Percentiles rank a stretch among this genome's conserved stretches.
Conservation (phyloP, 768 basidiomycete species). For the Hygrophorus pudorinus region DNA sequence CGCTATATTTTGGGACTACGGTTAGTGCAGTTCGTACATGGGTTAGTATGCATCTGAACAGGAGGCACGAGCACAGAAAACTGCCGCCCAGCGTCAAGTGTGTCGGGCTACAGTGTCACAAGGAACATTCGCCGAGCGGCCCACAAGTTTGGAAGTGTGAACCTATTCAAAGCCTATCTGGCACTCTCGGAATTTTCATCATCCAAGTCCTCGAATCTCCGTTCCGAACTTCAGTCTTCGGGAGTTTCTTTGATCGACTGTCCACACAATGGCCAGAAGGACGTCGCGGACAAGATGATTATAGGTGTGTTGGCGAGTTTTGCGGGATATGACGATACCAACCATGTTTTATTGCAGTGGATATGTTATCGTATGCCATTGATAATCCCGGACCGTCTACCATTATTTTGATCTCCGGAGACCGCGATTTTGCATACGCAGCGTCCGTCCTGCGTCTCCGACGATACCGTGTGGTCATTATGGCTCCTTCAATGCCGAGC, state of each 20-base stretch:
- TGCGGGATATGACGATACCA: neutral
- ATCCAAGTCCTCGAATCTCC: conserved; percentile 24
- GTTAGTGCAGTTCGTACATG: conserved; percentile 9
- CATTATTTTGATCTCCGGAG: conserved; percentile 56
- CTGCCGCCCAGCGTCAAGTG: conserved; percentile 27
- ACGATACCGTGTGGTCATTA: conserved; percentile 40
- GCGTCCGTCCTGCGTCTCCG: conserved; percentile 46
- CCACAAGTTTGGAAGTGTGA: conserved; percentile 38
- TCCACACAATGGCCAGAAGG: conserved; percentile 25
- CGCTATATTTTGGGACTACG: conserved; percentile 36
- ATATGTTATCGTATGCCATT: conserved; percentile 56
- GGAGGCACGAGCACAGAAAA: conserved; percentile 21
- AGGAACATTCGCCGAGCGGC: conserved; percentile 36
- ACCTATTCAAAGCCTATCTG: conserved; percentile 47
- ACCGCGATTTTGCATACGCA: conserved; percentile 58
- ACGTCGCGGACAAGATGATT: conserved; percentile 40
- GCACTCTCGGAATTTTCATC: conserved; percentile 30
- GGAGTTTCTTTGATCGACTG: conserved; percentile 34
- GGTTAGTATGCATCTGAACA: neutral
- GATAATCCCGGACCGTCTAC: conserved; percentile 46
- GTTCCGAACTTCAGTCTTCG: conserved; percentile 38
- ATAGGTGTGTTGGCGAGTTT: conserved; percentile 23
- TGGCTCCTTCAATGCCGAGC: conserved; percentile 26
- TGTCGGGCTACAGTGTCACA: conserved; percentile 34
- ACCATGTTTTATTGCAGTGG: conserved; percentile 30